Conservation (phyloP, 495 filamentous ascomycete genomes). For the Aspergillus hancockii region DNA sequence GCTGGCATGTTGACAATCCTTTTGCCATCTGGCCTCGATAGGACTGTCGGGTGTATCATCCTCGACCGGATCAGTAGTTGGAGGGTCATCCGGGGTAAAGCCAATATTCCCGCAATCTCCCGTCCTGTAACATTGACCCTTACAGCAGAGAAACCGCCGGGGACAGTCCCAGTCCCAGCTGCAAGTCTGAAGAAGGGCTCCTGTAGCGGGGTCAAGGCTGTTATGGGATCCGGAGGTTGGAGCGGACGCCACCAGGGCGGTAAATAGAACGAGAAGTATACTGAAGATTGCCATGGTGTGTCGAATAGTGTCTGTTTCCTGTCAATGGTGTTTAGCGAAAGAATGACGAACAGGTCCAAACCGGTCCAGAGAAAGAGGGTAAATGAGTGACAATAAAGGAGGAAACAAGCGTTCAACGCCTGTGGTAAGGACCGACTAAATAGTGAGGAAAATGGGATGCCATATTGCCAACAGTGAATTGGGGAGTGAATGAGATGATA, state of each 20-base stretch:
- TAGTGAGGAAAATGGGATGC: background rate
- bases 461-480: background rate
- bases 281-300: background rate
- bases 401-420: background rate
- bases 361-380: background rate
- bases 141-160: background rate
- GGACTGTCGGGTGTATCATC: no score
- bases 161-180: background rate
- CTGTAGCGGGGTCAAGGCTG: background rate
- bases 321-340: background rate
- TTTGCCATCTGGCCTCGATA: no score
- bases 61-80: no score
- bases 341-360: background rate
- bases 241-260: background rate
- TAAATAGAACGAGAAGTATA: conserved; percentile 12
- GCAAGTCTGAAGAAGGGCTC: background rate
- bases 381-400: background rate
- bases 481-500: background rate
- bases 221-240: background rate
- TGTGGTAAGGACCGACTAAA: background rate
- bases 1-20: no score
- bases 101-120: background rate
- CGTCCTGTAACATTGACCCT: background rate
- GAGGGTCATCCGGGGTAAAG: background rate
- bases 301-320: background rate